phyloP scores from a whole-genome alignment of 2,329 filamentous ascomycete genomes.

The Ophiostoma pallidulum region DNA sequence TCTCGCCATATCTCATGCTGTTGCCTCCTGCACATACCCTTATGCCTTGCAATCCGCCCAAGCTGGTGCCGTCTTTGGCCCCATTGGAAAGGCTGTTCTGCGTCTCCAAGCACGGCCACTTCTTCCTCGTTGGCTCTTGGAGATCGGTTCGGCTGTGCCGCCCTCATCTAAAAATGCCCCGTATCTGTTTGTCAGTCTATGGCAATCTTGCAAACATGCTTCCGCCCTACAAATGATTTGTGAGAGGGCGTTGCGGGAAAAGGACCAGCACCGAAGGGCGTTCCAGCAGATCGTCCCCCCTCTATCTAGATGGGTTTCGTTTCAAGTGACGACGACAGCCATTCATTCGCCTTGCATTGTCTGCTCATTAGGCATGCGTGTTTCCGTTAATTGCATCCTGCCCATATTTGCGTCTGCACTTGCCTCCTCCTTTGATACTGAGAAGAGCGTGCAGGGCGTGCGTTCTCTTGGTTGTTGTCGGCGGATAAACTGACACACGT shows the following conservation, averaged over 20 bases:
- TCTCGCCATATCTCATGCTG: neutral
- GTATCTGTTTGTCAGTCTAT: constrained; percentile 1
- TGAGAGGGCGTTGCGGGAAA: neutral
- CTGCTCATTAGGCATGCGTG: neutral
- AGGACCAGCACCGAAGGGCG: neutral
- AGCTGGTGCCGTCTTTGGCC: constrained; percentile 5
- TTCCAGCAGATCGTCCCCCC: neutral
- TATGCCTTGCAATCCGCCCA: neutral
- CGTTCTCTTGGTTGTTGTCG: no score
- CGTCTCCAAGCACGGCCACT: no score
- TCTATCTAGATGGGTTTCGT: constrained; percentile 3
- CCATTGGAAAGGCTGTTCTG: neutral
- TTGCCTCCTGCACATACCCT: neutral
- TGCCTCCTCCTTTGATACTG: neutral
- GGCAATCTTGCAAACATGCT: neutral
- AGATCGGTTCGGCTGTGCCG: constrained; percentile 5
- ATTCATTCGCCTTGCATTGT: neutral
- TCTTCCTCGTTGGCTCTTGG: neutral
- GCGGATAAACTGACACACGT: neutral
- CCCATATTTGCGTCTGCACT: neutral
- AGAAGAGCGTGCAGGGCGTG: no score
- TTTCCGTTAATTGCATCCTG: no score
- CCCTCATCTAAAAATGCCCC: neutral
- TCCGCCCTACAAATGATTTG: neutral
- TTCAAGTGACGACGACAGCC: constrained; percentile 11